Percentiles rank a stretch among this genome's conserved stretches.
Evolutionary conservation across 148 eudicot genomes (phyloP).

Genomic region (Nepenthes gracilis): DNA sequence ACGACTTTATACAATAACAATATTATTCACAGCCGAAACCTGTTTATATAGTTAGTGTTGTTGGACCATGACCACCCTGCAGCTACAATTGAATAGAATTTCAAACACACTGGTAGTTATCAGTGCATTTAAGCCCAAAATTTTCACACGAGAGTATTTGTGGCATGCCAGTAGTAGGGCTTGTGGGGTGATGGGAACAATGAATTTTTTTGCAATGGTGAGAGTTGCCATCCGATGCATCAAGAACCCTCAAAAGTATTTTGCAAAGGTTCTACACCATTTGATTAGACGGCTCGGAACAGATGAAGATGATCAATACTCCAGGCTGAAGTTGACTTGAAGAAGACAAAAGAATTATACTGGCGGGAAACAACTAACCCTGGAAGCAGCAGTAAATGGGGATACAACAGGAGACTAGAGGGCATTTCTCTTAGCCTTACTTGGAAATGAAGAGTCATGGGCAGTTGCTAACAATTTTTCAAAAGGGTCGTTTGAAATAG

Average conservation of each 20-base stretch:
- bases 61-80: too few species aligned
- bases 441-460: constrained; percentile 26
- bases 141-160: too few species aligned
- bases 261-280: constrained; percentile 26
- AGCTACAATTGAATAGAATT: too few species aligned
- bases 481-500: too few species aligned
- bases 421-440: constrained; percentile 22
- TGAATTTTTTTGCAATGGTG: constrained; percentile 27
- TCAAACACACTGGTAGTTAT: too few species aligned
- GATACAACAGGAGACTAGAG: constrained; percentile 36
- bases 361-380: constrained; percentile 16
- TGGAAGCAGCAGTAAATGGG: constrained; percentile 28
- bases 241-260: constrained; percentile 34
- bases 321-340: constrained; percentile 51
- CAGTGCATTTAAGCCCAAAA: too few species aligned
- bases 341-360: constrained; percentile 28
- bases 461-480: background rate
- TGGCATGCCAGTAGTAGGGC: constrained; percentile 12
- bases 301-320: constrained; percentile 34
- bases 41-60: too few species aligned
- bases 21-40: too few species aligned
- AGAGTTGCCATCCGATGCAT: constrained; percentile 37
- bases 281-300: constrained; percentile 34
- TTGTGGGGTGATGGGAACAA: constrained; percentile 19
- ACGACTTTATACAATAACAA: too few species aligned